Evolutionary conservation across 148 eudicot genomes (phyloP).

Genomic region (Polygonum aviculare): DNA sequence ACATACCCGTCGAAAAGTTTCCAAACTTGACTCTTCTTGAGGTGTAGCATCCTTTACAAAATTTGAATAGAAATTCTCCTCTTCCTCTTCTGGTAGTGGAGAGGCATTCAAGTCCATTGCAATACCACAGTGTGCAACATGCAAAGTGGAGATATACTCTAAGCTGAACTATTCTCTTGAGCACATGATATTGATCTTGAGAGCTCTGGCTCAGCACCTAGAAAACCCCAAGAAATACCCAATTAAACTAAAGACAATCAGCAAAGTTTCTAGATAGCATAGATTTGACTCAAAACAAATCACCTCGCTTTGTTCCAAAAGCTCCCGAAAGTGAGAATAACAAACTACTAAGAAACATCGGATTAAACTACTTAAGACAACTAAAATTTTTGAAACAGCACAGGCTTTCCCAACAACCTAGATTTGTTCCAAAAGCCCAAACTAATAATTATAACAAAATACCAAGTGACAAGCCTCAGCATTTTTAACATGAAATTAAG

Average conservation of each 20-base stretch:
- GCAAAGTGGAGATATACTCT: neutral
- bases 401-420: neutral
- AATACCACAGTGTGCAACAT: slow-evolving; percentile 29
- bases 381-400: neutral
- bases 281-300: neutral
- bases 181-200: neutral
- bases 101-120: slow-evolving; percentile 91
- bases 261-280: neutral
- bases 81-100: slow-evolving; percentile 89
- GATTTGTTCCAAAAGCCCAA: neutral
- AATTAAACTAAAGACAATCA: neutral
- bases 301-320: neutral
- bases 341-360: neutral
- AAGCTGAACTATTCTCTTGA: neutral
- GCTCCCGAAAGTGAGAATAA: neutral
- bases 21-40: slow-evolving; percentile 58
- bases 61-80: slow-evolving; percentile 45
- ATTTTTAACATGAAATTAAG: neutral
- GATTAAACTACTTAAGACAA: neutral
- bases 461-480: neutral
- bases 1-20: slow-evolving; percentile 71
- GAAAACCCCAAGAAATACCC: neutral
- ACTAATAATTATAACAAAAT: neutral
- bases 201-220: slow-evolving; percentile 3
- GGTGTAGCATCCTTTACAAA: slow-evolving; percentile 42